Evolutionary conservation across 805 yeast genomes (phyloP), one percentile per base, ranked within the genome.

Genomic region (Suhomyces xylopsoci): DNA sequence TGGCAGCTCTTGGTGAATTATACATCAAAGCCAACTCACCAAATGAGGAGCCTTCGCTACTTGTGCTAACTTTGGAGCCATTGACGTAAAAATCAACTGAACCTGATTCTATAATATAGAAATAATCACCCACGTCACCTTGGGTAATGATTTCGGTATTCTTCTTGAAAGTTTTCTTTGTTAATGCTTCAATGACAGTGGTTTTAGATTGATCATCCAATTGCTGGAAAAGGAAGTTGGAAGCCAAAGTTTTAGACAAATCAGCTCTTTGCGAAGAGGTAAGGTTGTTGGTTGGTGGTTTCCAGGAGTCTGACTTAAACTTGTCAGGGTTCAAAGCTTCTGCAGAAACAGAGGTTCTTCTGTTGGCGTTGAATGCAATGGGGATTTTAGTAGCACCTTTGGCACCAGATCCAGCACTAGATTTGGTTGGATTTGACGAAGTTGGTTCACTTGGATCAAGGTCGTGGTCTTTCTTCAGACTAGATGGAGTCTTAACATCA

Each of bases 21-120:
- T 94, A 93, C 97, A 94, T 91, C 62, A 94, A 80, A 3, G 99
- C 99, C 64, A 94, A 80, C 71, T 94, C 99, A 66, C 99, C 99
- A 71, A 94, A 94, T 45, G 93, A 85, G 4, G 96, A 83, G 6
- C 98, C 97, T 40, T 90, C 84, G 8, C 89, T 87, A n/a, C 89
- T 80, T 1, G 87, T 76, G 65, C 82, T 85, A 38, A 91, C 93
- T 62, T 83, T 81, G 44, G 79, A 67, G 49, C 83, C 87, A 66
- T 90, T 82, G 30, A 88, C 92, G 60, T 78, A 80, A 63, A 84
- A 92, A 56, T 90, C 93, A 52, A 94, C 97, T 1, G 79, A 71
- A 51, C 99, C 99, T 6, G 76, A 69, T 70, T 92, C 97, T 51
- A 92, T 82, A 42, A 92, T 84, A 69, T 91, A 92, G 66, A 93